Evolutionary conservation across 257 asterid species (phyloP).

Genomic region (Capsicum chinense): DNA sequence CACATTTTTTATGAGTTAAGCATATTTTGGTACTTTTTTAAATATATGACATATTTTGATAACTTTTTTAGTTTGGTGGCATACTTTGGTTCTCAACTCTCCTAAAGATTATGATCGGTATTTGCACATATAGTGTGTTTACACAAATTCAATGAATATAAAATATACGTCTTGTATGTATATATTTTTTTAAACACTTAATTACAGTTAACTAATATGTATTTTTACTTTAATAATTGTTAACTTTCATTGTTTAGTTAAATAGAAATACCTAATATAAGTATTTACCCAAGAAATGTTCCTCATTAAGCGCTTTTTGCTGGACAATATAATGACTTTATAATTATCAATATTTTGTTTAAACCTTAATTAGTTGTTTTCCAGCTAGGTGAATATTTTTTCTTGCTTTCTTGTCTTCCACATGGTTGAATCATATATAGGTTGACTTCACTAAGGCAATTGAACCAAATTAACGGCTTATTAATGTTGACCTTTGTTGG

Average conservation of each 20-base stretch:
- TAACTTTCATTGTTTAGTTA: not conserved
- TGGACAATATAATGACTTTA: not conserved
- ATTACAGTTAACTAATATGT: not conserved
- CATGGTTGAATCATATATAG: constrained; percentile 27
- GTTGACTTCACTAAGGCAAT: not conserved
- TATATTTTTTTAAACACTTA: not conserved
- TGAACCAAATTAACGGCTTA: constrained; percentile 14
- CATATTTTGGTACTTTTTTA: too few species aligned
- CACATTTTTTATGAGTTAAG: too few species aligned
- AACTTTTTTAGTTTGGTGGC: too few species aligned
- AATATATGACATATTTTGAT: too few species aligned
- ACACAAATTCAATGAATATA: not conserved
- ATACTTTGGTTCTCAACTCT: too few species aligned
- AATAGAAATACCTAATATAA: not conserved
- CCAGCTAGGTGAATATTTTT: constrained; percentile 26
- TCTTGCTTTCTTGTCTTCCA: constrained; percentile 23
- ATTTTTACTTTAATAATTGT: not conserved
- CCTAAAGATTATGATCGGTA: not conserved
- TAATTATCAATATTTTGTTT: not conserved
- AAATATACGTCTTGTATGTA: not conserved
- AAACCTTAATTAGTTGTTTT: constrained; percentile 24
- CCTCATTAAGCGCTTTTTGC: constrained; percentile 30
- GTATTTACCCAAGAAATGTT: not conserved
- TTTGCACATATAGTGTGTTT: too few species aligned
- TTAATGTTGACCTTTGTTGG: not conserved